Base-by-base conservation (phyloP, 768 basidiomycete species). In the Agaricus subrufescens region DNA sequence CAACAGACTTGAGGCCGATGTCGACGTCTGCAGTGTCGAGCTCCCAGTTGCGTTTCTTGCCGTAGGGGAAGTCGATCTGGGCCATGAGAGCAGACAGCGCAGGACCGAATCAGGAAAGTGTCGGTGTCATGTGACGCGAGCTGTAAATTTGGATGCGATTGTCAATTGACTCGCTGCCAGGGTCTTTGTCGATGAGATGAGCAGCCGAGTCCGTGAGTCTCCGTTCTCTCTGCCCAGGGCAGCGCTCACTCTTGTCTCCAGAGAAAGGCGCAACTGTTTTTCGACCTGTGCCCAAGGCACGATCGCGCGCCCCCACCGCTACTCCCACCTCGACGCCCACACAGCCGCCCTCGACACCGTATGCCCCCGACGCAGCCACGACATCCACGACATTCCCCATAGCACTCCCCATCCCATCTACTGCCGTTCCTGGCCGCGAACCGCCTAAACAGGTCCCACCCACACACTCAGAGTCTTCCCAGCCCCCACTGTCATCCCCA, bases 221-320 rank as follows among this genome's bases (percentile, higher is more conserved):
- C 47, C 26, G 29, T 34, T 14, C 49, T 53, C 19, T 50, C 54
- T 42, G 11, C 19, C 40, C 44, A 46, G 30, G 31, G 26, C 37
- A 46, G 26, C n/a, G n/a, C 53, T 61, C 50, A 60, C 53, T 46
- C 12, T 29, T 50, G 14, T 34, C 27, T 52, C 19, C 61, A 91
- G 88, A 90, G 66, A 91, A 91, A 66, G 88, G 88, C 14, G 75
- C 79, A 7, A 77, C 83, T 4, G 67, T 89, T 52, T 91, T 91
- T 62, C 80, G 78, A 64, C 88, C 88, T n/a, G 75, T 87, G 3
- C 74, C 71, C 12, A 86, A 83, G 64, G 69, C 80, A 8, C 75
- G 86, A 46, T 62, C 77, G 12, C 82, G 84, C 27, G 64, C 71
- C 3, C 58, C 54, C 10, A 58, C 52, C 19, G 45, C 38, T 27